Percentiles rank a stretch among this genome's conserved stretches.
phyloP scores from a whole-genome alignment of 768 basidiomycete genomes.

The Tremella yokohamensis region DNA sequence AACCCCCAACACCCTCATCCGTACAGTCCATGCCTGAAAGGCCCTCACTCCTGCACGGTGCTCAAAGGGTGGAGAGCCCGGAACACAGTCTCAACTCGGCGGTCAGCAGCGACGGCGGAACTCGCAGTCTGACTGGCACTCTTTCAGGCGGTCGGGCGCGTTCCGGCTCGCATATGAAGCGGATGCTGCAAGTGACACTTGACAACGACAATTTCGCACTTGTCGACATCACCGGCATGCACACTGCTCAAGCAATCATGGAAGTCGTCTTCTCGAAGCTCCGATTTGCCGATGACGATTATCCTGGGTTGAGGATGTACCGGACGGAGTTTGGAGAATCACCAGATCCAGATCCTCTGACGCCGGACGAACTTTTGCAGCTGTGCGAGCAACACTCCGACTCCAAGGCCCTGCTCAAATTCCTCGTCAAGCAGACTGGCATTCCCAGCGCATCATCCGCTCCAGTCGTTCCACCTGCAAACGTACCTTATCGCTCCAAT shows the following conservation, averaged over 20 bases:
- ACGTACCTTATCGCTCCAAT: conserved; percentile 7
- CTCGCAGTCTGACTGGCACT: conserved; percentile 15
- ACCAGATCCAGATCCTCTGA: conserved; percentile 69
- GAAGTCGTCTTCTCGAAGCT: conserved; percentile 50
- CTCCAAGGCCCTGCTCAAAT: conserved; percentile 73
- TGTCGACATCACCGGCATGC: conserved; percentile 47
- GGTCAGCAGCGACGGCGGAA: conserved; percentile 16
- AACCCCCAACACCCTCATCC: conserved; percentile 8
- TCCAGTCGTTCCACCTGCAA: conserved; percentile 61
- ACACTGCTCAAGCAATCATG: conserved; percentile 44
- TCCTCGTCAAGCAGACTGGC: conserved; percentile 64
- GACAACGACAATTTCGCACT: conserved; percentile 49
- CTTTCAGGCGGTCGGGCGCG: conserved; percentile 23
- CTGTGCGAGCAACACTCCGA: conserved; percentile 73
- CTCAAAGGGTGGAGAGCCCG: conserved; percentile 19
- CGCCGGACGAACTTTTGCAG: conserved; percentile 66
- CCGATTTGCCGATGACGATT: conserved; percentile 72
- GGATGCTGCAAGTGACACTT: conserved; percentile 42
- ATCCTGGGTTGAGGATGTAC: conserved; percentile 71
- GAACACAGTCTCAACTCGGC: conserved; percentile 29
- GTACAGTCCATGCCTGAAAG: background rate
- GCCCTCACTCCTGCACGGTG: conserved; percentile 4
- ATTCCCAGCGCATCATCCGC: conserved; percentile 57
- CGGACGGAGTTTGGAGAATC: conserved; percentile 79
- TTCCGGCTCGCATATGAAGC: conserved; percentile 30